Evolutionary conservation across 176 grass and related monocot genomes (phyloP).

Genomic region (Poa annua): DNA sequence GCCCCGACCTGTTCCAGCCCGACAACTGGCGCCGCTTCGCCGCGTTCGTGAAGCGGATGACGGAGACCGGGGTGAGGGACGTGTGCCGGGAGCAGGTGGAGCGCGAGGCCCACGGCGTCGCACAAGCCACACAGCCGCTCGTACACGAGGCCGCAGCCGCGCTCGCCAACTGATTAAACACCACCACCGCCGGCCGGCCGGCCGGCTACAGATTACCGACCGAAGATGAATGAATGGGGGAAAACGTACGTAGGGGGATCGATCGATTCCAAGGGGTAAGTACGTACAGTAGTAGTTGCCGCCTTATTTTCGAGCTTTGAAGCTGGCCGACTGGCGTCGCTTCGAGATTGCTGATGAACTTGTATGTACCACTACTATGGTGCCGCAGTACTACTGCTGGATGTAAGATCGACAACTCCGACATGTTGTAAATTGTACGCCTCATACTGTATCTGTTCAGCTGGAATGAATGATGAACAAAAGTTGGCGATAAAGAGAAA

Average conservation of each 20-base stretch:
- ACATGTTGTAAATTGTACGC: neutral
- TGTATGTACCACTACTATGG: neutral
- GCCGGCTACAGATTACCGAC: too few relatives aligned
- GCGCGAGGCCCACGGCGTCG: conserved; percentile 47
- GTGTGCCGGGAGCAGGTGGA: conserved; percentile 53
- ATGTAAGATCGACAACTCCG: neutral
- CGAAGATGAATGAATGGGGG: too few relatives aligned
- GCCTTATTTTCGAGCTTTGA: too few relatives aligned
- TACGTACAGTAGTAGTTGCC: too few relatives aligned
- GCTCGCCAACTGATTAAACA: conserved; percentile 35
- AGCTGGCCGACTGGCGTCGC: too few relatives aligned
- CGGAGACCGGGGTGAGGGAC: conserved; percentile 32
- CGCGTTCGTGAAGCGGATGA: conserved; percentile 63
- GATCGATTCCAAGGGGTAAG: too few relatives aligned
- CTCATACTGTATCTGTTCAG: neutral
- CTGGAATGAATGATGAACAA: neutral
- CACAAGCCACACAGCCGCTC: conserved; percentile 48
- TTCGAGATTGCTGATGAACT: neutral
- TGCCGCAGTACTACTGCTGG: neutral
- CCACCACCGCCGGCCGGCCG: too few relatives aligned
- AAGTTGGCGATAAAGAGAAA: neutral
- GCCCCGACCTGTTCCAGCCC: conserved; percentile 55
- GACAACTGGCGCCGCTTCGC: conserved; percentile 71
- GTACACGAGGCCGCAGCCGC: conserved; percentile 59
- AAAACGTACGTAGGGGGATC: too few relatives aligned